Percentiles rank a stretch among this genome's conserved stretches.
Conservation (phyloP, 2,329 filamentous ascomycete species). For the Botrytis tulipae region DNA sequence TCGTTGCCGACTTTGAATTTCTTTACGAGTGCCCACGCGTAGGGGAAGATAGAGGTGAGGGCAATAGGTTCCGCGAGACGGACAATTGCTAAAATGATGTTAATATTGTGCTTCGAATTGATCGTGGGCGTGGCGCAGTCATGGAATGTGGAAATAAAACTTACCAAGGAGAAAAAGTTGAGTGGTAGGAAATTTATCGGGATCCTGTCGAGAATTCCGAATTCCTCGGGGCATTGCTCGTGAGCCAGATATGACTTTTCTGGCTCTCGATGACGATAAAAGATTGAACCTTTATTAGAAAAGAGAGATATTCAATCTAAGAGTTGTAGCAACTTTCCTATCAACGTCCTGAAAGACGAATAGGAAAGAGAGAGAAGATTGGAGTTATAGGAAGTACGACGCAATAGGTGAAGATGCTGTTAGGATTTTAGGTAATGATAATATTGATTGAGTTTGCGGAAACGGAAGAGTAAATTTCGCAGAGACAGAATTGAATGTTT, state of each 20-base stretch:
- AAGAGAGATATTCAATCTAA: neutral
- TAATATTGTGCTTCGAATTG: conserved; percentile 17
- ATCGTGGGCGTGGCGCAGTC: conserved; percentile 11
- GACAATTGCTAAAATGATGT: conserved; percentile 67
- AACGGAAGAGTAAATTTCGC: neutral
- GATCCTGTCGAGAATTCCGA: conserved; percentile 49
- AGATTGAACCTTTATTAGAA: neutral
- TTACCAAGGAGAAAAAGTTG: conserved; percentile 84
- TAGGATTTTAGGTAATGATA: neutral
- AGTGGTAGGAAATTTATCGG: conserved; percentile 73
- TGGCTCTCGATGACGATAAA: conserved; percentile 14
- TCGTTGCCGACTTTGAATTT: conserved; percentile 69
- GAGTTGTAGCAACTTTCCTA: neutral
- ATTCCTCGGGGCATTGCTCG: conserved; percentile 34
- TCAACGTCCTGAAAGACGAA: neutral
- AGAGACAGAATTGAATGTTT: neutral
- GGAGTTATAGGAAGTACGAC: neutral
- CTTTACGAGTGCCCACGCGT: conserved; percentile 81
- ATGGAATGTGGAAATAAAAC: conserved; percentile 37
- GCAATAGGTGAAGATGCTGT: neutral
- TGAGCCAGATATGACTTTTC: conserved; percentile 28
- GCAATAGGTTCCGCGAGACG: conserved; percentile 90
- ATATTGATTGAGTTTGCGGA: neutral
- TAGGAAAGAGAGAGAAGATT: neutral
- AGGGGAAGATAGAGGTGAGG: conserved; percentile 89